These are phyloP conservation scores for Auricularia cornea DNA, from an alignment of 768 basidiomycete genomes.

Conservation along the genomic window DNA sequence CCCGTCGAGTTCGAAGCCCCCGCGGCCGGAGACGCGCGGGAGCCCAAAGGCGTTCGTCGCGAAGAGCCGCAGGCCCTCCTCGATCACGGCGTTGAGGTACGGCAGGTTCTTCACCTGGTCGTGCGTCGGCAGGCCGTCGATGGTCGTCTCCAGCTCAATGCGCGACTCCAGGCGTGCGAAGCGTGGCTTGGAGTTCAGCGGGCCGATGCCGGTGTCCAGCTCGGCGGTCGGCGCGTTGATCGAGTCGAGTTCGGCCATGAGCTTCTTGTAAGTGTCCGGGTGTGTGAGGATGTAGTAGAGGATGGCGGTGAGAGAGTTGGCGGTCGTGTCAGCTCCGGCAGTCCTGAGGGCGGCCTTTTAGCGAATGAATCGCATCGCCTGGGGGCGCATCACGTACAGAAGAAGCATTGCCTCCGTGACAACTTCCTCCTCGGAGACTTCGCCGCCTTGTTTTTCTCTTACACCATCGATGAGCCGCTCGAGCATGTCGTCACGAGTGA, in stretches of 20 bases:
- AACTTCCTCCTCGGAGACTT: slow-evolving; percentile 15
- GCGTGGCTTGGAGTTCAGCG: background rate
- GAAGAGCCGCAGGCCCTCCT: slow-evolving; percentile 26
- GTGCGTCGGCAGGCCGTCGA: background rate
- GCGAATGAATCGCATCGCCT: background rate
- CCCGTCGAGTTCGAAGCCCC: background rate
- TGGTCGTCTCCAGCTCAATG: background rate
- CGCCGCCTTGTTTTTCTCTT: slow-evolving; percentile 6
- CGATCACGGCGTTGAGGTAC: slow-evolving; percentile 24
- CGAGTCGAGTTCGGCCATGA: slow-evolving; percentile 9
- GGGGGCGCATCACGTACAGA: slow-evolving; percentile 14
- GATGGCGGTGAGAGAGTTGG: slow-evolving; percentile 24
- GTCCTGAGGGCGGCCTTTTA: slow-evolving; percentile 13
- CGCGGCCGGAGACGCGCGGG: slow-evolving; percentile 21
- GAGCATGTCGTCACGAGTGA: slow-evolving; percentile 20
- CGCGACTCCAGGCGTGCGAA: background rate
- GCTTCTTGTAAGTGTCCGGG: slow-evolving; percentile 3
- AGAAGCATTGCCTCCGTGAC: slow-evolving; percentile 15
- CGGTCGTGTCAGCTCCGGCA: slow-evolving; percentile 29
- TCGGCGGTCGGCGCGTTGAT: background rate
- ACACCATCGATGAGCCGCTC: slow-evolving; percentile 18
- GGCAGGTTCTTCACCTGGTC: slow-evolving; percentile 14
- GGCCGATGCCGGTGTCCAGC: background rate
- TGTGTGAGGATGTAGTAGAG: slow-evolving; percentile 8
- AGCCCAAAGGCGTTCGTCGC: slow-evolving; percentile 31